phyloP scores from a whole-genome alignment of 306 rosid species.

The Adenanthera pavonina region DNA sequence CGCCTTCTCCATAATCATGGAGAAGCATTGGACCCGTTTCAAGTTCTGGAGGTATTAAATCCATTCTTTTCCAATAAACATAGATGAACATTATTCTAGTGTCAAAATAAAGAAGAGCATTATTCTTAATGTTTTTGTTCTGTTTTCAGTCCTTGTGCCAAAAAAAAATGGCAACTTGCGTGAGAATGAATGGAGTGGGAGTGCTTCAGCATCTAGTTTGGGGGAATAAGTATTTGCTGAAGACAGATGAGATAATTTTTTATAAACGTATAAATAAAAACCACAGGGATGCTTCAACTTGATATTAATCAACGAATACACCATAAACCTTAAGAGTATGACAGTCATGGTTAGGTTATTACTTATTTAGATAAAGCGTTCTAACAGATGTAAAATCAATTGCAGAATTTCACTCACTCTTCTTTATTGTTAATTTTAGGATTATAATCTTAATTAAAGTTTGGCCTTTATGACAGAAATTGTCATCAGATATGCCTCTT shows the following conservation, averaged over 20 bases:
- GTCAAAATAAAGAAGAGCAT: not conserved
- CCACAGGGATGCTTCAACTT: not conserved
- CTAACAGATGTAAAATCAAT: conserved; percentile 15
- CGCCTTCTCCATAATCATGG: conserved; percentile 99
- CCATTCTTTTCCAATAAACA: conserved; percentile 20
- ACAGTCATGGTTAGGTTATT: conserved; percentile 31
- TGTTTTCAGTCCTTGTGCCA: conserved; percentile 10
- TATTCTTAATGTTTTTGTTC: conserved; percentile 11
- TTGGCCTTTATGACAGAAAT: conserved; percentile 58
- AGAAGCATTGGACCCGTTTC: conserved; percentile 93
- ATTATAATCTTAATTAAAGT: conserved; percentile 31
- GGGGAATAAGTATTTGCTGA: not conserved
- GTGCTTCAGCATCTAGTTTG: not conserved
- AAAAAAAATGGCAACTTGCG: conserved; percentile 10
- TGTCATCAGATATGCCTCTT: conserved; percentile 94
- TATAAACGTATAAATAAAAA: not conserved
- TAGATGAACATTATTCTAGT: no score
- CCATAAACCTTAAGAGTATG: conserved; percentile 9
- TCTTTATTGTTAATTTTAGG: not conserved
- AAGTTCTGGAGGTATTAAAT: conserved; percentile 82
- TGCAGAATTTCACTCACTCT: conserved; percentile 6
- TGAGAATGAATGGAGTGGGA: not conserved
- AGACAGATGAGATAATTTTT: not conserved
- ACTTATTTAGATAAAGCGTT: conserved; percentile 10
- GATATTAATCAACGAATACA: conserved; percentile 6